phyloP scores from a whole-genome alignment of 2,329 filamentous ascomycete genomes.

The Ophiocordyceps camponoti-rufipedis region DNA sequence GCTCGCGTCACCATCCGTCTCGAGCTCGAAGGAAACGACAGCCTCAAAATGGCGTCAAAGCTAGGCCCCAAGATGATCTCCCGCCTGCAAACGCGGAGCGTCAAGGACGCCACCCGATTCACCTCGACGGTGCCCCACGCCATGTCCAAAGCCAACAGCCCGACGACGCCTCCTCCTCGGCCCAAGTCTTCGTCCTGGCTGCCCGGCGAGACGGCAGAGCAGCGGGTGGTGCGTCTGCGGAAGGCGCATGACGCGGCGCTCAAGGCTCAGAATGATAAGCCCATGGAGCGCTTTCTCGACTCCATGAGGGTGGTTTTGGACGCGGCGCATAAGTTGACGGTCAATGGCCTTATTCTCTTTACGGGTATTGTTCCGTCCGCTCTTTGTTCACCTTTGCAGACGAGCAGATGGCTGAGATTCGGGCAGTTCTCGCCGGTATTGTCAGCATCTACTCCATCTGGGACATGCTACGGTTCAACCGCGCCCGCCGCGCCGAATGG shows the following conservation, averaged over 20 bases:
- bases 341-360: slow-evolving; percentile 34
- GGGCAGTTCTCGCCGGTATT: slow-evolving; percentile 31
- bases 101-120: slow-evolving; percentile 63
- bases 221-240: slow-evolving; percentile 50
- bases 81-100: slow-evolving; percentile 41
- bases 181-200: slow-evolving; percentile 7
- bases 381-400: no score
- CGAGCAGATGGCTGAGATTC: neutral
- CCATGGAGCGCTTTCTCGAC: slow-evolving; percentile 30
- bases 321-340: slow-evolving; percentile 35
- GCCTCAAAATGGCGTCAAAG: neutral
- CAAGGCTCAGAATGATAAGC: slow-evolving; percentile 32
- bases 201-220: slow-evolving; percentile 43
- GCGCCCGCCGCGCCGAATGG: slow-evolving; percentile 40
- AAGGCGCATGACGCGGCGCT: slow-evolving; percentile 50
- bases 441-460: slow-evolving; percentile 39
- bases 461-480: slow-evolving; percentile 45
- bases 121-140: slow-evolving; percentile 40
- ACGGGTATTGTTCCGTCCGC: slow-evolving; percentile 25
- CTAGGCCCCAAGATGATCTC: slow-evolving; percentile 16
- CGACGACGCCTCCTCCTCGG: slow-evolving; percentile 10
- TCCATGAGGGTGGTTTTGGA: slow-evolving; percentile 32
- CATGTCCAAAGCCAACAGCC: slow-evolving; percentile 35
- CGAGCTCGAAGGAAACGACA: no score
- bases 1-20: neutral